A percentile compares a stretch with the other conserved stretches of the same genome.
Conservation (phyloP, 176 grass and related monocot species). For the Guadua angustifolia region DNA sequence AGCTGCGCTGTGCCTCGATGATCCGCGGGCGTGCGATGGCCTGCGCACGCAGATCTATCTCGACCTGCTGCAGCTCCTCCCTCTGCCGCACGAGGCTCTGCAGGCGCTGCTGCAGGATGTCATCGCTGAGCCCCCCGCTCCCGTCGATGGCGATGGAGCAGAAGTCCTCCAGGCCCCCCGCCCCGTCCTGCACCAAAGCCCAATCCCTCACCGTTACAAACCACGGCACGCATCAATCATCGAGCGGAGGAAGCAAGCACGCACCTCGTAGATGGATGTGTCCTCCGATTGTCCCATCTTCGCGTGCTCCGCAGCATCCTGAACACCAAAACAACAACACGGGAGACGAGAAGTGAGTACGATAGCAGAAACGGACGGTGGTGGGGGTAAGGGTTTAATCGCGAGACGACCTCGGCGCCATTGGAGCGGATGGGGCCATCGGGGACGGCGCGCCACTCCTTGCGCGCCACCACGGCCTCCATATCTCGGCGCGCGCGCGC, state of each 20-base stretch:
- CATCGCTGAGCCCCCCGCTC: slow-evolving; percentile 61
- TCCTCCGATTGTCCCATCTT: slow-evolving; percentile 71
- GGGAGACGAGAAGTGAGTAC: slow-evolving; percentile 27
- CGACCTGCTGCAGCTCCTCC: slow-evolving; percentile 78
- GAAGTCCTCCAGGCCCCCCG: slow-evolving; percentile 48
- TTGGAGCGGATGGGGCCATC: slow-evolving; percentile 65
- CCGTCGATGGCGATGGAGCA: slow-evolving; percentile 81
- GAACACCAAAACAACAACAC: slow-evolving; percentile 10
- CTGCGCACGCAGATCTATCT: slow-evolving; percentile 76
- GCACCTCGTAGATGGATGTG: slow-evolving; percentile 81
- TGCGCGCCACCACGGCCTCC: slow-evolving; percentile 58
- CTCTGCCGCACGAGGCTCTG: slow-evolving; percentile 65
- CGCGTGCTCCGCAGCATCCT: slow-evolving; percentile 55
- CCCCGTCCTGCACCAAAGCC: slow-evolving; percentile 58
- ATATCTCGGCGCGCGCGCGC: slow-evolving; percentile 28
- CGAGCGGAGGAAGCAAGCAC: neutral
- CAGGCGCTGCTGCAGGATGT: slow-evolving; percentile 75
- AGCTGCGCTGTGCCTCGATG: slow-evolving; percentile 59
- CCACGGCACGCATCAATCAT: neutral
- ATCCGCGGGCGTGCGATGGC: slow-evolving; percentile 64
- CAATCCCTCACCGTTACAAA: neutral
- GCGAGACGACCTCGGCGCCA: slow-evolving; percentile 64
- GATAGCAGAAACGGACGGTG: neutral
- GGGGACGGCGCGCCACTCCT: slow-evolving; percentile 97
- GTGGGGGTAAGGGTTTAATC: slow-evolving; percentile 3